phyloP scores from a whole-genome alignment of 179 eudicot genomes.

The Gypsophila paniculata region DNA sequence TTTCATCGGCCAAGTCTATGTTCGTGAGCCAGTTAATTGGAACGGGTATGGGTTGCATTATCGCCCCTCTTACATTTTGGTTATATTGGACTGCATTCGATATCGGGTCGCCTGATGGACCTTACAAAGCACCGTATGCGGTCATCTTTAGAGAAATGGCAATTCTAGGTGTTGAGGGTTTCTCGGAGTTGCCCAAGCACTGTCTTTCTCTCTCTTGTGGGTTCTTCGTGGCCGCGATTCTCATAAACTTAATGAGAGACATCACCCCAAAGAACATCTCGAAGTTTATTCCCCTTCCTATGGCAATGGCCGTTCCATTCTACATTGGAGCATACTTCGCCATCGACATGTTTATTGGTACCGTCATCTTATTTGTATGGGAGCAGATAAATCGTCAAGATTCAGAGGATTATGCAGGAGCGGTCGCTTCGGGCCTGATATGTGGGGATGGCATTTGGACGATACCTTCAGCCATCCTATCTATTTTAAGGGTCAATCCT shows the following conservation, averaged over 20 bases:
- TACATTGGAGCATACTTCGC: conserved; percentile 98
- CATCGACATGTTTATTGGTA: conserved; percentile 94
- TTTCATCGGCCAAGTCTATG: conserved; percentile 88
- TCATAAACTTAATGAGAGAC: conserved; percentile 66
- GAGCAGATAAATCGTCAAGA: conserved; percentile 60
- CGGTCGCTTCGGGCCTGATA: conserved; percentile 93
- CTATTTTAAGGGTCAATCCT: conserved; percentile 74
- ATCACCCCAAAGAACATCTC: conserved; percentile 53
- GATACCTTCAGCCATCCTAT: conserved; percentile 80
- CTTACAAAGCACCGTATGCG: conserved; percentile 92
- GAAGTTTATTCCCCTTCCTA: conserved; percentile 70
- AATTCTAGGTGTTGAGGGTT: conserved; percentile 84
- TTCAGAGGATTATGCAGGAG: conserved; percentile 80
- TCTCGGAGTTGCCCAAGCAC: conserved; percentile 88
- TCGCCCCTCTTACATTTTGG: conserved; percentile 97
- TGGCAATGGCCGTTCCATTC: conserved; percentile 99
- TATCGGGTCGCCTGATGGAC: conserved; percentile 72
- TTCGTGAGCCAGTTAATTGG: conserved; percentile 86
- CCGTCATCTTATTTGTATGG: conserved; percentile 78
- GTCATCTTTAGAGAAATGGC: conserved; percentile 96
- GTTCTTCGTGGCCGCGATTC: conserved; percentile 73
- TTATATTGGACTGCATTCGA: conserved; percentile 85
- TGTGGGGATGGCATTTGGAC: conserved; percentile 99
- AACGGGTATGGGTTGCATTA: conserved; percentile 86
- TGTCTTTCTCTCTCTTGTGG: conserved; percentile 69